Evolutionary conservation across 345 rosid species (phyloP).

Genomic region (Mallotus nudiflorus): DNA sequence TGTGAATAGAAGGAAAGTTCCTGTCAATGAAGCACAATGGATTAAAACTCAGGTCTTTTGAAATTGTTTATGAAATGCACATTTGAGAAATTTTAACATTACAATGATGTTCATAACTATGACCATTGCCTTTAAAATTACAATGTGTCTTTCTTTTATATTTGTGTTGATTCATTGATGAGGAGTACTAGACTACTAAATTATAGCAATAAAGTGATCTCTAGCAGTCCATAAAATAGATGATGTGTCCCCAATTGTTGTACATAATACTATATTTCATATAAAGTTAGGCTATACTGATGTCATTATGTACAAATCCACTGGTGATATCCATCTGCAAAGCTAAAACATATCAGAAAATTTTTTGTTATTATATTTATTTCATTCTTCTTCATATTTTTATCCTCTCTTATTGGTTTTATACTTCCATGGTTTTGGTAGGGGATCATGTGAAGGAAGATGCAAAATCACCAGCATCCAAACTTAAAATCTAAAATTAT

Average conservation of each 20-base stretch:
- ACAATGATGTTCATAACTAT: not conserved
- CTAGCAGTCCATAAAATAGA: too few relatives aligned
- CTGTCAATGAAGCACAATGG: too few relatives aligned
- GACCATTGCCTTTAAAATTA: not conserved
- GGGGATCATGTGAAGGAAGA: slow-evolving; percentile 31
- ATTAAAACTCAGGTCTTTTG: too few relatives aligned
- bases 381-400: not conserved
- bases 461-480: slow-evolving; percentile 26
- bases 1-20: too few relatives aligned
- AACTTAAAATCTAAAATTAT: slow-evolving; percentile 33
- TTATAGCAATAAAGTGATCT: not conserved
- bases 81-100: not conserved
- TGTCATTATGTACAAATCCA: too few relatives aligned
- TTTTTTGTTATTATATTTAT: not conserved
- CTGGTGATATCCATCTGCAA: not conserved
- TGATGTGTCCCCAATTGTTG: not conserved
- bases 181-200: not conserved
- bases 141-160: not conserved
- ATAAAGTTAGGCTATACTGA: too few relatives aligned
- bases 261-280: too few relatives aligned
- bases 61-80: too few relatives aligned
- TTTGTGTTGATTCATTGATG: not conserved
- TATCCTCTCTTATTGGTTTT: not conserved
- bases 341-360: not conserved
- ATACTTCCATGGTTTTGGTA: slow-evolving; percentile 17